These are phyloP conservation scores for Akanthomyces dipterigenus DNA, from an alignment of 2,329 filamentous ascomycete species.

Conservation along the genomic window DNA sequence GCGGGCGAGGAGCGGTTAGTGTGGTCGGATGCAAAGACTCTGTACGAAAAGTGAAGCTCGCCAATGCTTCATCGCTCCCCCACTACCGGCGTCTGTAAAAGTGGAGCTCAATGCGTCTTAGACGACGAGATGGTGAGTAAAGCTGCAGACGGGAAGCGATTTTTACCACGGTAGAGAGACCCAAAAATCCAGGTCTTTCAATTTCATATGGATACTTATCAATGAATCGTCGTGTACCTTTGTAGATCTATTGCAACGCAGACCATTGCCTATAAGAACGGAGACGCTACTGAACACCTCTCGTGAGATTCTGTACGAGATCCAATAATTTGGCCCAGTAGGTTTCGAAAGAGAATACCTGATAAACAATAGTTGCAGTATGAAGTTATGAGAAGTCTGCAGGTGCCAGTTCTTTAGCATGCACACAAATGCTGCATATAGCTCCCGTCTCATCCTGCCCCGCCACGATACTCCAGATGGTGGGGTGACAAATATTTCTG, in stretches of 20 bases:
- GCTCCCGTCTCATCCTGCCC: constrained; percentile 36
- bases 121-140: not conserved
- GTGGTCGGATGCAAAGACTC: not conserved
- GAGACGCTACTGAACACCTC: no score
- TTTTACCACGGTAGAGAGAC: not conserved
- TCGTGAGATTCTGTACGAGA: no score
- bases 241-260: not conserved
- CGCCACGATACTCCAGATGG: not conserved
- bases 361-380: not conserved
- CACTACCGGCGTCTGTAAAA: not conserved
- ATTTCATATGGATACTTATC: not conserved
- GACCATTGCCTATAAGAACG: no score
- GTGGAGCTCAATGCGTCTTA: constrained; percentile 63
- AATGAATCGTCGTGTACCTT: no score
- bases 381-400: not conserved
- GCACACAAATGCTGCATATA: not conserved
- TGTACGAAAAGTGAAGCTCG: constrained; percentile 2
- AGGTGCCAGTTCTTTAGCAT: not conserved
- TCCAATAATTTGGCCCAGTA: no score
- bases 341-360: no score
- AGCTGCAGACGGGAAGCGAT: not conserved
- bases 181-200: not conserved
- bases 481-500: constrained; percentile 16
- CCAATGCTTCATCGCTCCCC: not conserved
- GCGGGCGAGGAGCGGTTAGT: not conserved